Conservation (phyloP, 768 basidiomycete genomes). For the Agaricus sinodeliciosus region DNA sequence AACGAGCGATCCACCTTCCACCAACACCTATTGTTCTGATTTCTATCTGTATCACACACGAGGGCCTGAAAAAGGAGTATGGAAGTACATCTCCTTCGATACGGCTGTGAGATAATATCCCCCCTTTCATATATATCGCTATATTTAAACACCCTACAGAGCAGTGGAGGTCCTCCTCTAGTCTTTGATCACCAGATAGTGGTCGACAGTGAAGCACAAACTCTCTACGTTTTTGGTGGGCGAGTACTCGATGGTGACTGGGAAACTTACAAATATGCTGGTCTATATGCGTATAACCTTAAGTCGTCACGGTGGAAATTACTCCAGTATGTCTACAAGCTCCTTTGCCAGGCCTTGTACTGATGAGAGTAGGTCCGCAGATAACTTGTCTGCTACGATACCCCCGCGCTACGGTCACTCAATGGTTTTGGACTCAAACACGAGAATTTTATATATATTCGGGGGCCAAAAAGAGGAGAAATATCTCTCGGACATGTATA, state of each 20-base stretch:
- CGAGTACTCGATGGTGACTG: constrained; percentile 62
- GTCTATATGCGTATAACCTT: constrained; percentile 68
- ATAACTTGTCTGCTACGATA: constrained; percentile 34
- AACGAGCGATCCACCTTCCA: constrained; percentile 5
- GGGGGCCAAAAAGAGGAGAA: constrained; percentile 65
- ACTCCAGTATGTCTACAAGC: constrained; percentile 45
- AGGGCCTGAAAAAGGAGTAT: constrained; percentile 55
- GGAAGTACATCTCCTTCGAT: constrained; percentile 66
- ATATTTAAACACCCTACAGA: constrained; percentile 25
- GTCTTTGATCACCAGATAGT: constrained; percentile 81
- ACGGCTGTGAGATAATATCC: constrained; percentile 44
- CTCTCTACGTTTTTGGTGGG: constrained; percentile 73
- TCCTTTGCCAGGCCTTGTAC: constrained; percentile 2
- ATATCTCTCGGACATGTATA: constrained; percentile 72
- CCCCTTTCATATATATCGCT: not conserved
- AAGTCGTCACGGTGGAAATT: constrained; percentile 58
- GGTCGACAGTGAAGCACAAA: constrained; percentile 64
- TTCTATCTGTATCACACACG: constrained; percentile 73
- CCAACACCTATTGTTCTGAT: constrained; percentile 47
- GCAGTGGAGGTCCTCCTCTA: constrained; percentile 61
- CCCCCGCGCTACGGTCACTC: constrained; percentile 71
- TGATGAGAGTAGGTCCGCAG: constrained; percentile 15
- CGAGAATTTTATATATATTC: constrained; percentile 61
- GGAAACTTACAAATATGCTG: constrained; percentile 56
- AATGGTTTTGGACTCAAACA: constrained; percentile 65